phyloP scores from a whole-genome alignment of 2,329 filamentous ascomycete species.

The Septoria linicola region DNA sequence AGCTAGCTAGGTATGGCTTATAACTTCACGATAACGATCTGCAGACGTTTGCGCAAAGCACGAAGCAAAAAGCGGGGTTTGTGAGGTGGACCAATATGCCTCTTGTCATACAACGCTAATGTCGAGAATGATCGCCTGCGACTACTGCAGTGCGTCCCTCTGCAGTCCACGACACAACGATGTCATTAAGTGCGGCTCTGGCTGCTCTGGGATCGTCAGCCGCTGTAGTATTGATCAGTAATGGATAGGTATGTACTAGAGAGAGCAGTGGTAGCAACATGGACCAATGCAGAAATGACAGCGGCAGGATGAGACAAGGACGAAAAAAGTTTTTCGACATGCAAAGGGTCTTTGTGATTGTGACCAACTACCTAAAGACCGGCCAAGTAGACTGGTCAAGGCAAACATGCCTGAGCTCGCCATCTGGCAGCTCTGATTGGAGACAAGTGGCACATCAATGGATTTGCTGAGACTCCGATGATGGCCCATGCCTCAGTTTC shows the following conservation, averaged over 20 bases:
- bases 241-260: no score
- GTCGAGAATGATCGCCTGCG: neutral
- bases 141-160: neutral
- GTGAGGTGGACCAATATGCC: neutral
- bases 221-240: no score
- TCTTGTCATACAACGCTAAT: neutral
- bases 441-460: slow-evolving; percentile 18
- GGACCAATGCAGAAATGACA: no score
- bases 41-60: neutral
- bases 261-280: no score
- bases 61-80: neutral
- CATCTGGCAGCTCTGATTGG: slow-evolving; percentile 12
- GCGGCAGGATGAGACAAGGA: no score
- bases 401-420: slow-evolving; percentile 15
- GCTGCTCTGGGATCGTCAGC: no score
- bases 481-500: neutral
- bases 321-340: neutral
- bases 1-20: neutral
- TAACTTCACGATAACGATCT: neutral
- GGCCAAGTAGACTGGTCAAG: slow-evolving; percentile 8
- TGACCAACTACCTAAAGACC: slow-evolving; percentile 13
- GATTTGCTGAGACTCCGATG: slow-evolving; percentile 13
- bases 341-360: slow-evolving; percentile 12
- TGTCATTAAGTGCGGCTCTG: slow-evolving; percentile 1
- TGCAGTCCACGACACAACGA: neutral